Evolutionary conservation across 2,329 filamentous ascomycete species (phyloP).

Genomic region (Phaeoacremonium minimum): DNA sequence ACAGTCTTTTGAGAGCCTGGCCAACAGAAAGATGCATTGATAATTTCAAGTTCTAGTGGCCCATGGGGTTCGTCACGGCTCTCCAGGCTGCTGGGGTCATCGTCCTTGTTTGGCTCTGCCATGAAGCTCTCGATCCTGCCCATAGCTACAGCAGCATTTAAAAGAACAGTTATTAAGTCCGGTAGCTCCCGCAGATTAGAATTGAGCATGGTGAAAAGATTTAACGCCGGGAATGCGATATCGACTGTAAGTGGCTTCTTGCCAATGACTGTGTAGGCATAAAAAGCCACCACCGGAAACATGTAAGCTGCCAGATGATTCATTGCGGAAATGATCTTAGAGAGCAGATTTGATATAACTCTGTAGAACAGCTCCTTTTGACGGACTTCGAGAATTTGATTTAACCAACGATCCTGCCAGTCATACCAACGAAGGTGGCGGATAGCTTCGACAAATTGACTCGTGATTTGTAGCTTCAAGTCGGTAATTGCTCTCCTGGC

Average conservation of each 20-base stretch:
- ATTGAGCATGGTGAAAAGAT: slow-evolving; percentile 75
- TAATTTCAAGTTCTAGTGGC: slow-evolving; percentile 45
- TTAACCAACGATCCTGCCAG: slow-evolving; percentile 74
- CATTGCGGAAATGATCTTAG: slow-evolving; percentile 59
- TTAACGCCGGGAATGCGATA: slow-evolving; percentile 80
- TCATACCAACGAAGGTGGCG: slow-evolving; percentile 78
- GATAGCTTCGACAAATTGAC: slow-evolving; percentile 83
- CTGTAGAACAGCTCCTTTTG: slow-evolving; percentile 63
- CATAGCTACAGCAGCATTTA: slow-evolving; percentile 81
- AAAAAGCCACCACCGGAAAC: slow-evolving; percentile 79
- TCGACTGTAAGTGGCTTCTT: slow-evolving; percentile 68
- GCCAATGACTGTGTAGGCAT: slow-evolving; percentile 71
- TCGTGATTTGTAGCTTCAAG: slow-evolving; percentile 71
- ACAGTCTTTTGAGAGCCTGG: slow-evolving; percentile 59
- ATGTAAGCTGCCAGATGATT: slow-evolving; percentile 69
- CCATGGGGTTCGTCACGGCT: slow-evolving; percentile 15
- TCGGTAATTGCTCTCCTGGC: slow-evolving; percentile 72
- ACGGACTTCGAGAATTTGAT: slow-evolving; percentile 63
- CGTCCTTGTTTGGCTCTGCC: slow-evolving; percentile 73
- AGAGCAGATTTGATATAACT: slow-evolving; percentile 60
- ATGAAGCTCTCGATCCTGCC: slow-evolving; percentile 82
- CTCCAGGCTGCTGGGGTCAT: slow-evolving; percentile 31
- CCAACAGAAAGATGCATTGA: slow-evolving; percentile 72
- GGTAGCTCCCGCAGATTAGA: slow-evolving; percentile 71
- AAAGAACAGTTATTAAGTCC: slow-evolving; percentile 66